Conservation (phyloP, 768 basidiomycete genomes). For the Boletellus sp. region DNA sequence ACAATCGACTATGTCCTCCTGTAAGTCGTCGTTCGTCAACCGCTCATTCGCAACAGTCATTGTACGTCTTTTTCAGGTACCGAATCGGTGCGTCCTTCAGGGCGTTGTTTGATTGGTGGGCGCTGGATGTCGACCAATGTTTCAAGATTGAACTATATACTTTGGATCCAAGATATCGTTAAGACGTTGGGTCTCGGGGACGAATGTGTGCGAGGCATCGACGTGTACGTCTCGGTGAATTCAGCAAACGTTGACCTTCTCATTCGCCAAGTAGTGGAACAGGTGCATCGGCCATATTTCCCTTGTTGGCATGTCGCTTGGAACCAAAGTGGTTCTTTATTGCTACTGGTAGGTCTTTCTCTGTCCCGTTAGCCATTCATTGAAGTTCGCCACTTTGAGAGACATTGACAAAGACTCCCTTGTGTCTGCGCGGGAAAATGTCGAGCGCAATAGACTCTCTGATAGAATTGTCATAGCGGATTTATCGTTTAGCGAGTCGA, state of each 20-base stretch:
- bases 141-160: conserved; percentile 76
- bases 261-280: conserved; percentile 59
- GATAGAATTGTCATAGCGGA: conserved; percentile 48
- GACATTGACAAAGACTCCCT: conserved; percentile 72
- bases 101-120: not conserved
- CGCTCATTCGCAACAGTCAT: not conserved
- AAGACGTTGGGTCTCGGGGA: conserved; percentile 25
- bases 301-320: conserved; percentile 63
- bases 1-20: conserved; percentile 81
- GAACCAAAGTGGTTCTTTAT: conserved; percentile 54
- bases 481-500: conserved; percentile 34
- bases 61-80: conserved; percentile 45
- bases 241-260: not conserved
- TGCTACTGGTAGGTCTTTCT: conserved; percentile 55
- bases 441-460: conserved; percentile 52
- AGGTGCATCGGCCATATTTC: conserved; percentile 87
- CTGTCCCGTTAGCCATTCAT: not conserved
- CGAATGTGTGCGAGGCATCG: conserved; percentile 49
- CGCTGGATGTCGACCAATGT: not conserved
- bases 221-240: conserved; percentile 53
- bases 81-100: conserved; percentile 53
- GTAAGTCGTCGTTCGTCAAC: conserved; percentile 41
- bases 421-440: conserved; percentile 50
- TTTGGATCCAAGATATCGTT: conserved; percentile 78
- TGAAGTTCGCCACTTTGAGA: conserved; percentile 42